Evolutionary conservation across 768 basidiomycete species (phyloP), one percentile per base, ranked within the genome.

Genomic region (Leccinum rimulosum): DNA sequence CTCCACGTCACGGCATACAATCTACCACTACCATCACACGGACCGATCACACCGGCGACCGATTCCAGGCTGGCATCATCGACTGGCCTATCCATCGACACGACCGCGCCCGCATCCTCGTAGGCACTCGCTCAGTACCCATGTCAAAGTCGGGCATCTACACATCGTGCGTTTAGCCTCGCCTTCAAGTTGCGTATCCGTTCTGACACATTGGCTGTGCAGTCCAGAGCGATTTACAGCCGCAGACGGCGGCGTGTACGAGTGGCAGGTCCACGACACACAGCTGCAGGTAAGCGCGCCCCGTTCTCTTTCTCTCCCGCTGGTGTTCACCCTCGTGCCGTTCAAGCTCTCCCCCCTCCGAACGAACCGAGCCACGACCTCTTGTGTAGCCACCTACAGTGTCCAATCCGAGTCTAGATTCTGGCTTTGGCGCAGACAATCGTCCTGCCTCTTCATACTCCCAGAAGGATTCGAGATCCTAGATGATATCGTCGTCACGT

Each of bases 401-500:
- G 45, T 71, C 14, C 61, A 62, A 15, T 68, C 68, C 3, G 45
- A 55, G 0, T 61, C 67, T 2, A 58, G 65, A 1, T 59, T 57
- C 10, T 60, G 62, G 22, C 27, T 63, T 9, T 38, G 53, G 5
- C 66, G 65, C 6, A 69, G 57, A 55, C 36, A 56, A 15, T 57
- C 61, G 4, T 66, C 68, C 3, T 64, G 69, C 10, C 60, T 75
- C 6, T 64, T 66, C 33, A 40, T 76, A 22, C 59, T 69, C 11
- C 71, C 71, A 8, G 70, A 69, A 30, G 74, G 73, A 6, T 45
- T 56, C 10, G 61, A 51, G 31, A 74, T 75, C 40, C 57, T 75
- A 12, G 74, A 76, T 52, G 75, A 75, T 36, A 74, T 75, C 36
- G 27, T 75, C 33, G 71, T 74, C 55, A 75, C 75, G 0, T 75